Base-by-base conservation (phyloP, 176 grass and related monocot species). In the Tillandsia leiboldiana region DNA sequence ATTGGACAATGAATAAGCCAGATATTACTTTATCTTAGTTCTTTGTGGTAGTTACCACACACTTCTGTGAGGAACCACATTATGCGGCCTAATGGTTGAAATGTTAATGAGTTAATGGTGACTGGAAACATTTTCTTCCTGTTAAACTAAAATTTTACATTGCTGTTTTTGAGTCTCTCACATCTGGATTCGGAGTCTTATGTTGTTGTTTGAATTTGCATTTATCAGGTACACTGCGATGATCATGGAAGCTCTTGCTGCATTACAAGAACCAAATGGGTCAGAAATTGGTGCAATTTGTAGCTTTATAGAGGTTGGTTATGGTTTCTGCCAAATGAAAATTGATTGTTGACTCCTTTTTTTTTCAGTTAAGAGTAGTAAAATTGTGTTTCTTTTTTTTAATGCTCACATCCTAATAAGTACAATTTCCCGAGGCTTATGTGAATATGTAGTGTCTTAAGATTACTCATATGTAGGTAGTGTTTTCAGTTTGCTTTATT, bases 201-300 rank as follows among this genome's bases (percentile, higher is more conserved):
- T 77, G 68, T 77, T 49, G 7, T 11, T 72, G 22, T 65, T 54
- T 24, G 15, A 74, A 69, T 67, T 58, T 87, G 27, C 62, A 12
- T 68, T 51, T 66, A 53, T 77, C 72, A 89, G 92, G 83, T 96
- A 91, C 20, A 76, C 78, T 86, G 65, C 80, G 14, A 81, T 93
- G 76, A 85, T 99, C 75, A 53, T 99, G 2, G 90, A 99, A 85
- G 94, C 87, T 67, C 82, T 99, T 62, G 69, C 26, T 18, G 79
- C 79, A 68, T 67, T 99, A 67, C 86, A 90, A 48, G 89, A 99
- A 50, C 94, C 90, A 70, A 85, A 88, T 73, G 94, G 94, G 73
- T 80, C 82, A 76, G 87, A 88, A 17, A 56, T 90, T 75, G 48
- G 33, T 64, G 71, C 82, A 71, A 93, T 99, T 71, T 77, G 9